Percentiles rank a stretch among this genome's conserved stretches.
These are phyloP conservation scores for Yamadazyma kanchanaburiensis DNA, from an alignment of 1,139 yeast species.

Conservation along the genomic window DNA sequence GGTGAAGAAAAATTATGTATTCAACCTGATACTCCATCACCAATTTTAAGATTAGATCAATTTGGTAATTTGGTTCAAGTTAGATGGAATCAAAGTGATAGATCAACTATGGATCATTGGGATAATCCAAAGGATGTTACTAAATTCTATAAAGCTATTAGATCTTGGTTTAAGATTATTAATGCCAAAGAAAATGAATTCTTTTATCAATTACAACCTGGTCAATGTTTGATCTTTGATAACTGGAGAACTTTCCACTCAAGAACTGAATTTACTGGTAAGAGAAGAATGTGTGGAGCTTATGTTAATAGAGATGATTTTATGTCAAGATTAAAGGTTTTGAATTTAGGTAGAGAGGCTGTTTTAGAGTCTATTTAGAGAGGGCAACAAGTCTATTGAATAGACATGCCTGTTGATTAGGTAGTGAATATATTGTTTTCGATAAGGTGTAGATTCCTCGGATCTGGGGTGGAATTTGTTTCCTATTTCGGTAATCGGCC, in stretches of 20 bases:
- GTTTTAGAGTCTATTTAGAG: conserved; percentile 35
- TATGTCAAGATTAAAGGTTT: conserved; percentile 50
- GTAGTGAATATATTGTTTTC: too few relatives aligned
- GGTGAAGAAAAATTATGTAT: conserved; percentile 70
- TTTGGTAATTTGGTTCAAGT: conserved; percentile 59
- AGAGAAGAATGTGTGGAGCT: conserved; percentile 75
- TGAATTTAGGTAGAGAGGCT: conserved; percentile 50
- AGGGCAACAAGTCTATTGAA: too few relatives aligned
- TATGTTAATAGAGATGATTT: conserved; percentile 71
- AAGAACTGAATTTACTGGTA: conserved; percentile 66
- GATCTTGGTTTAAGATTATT: conserved; percentile 56
- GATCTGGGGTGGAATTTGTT: too few relatives aligned
- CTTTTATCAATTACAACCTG: conserved; percentile 60
- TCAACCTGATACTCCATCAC: conserved; percentile 59
- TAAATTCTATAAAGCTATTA: conserved; percentile 57
- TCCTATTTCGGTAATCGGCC: too few relatives aligned
- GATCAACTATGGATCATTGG: conserved; percentile 65
- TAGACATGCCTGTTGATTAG: too few relatives aligned
- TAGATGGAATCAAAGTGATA: conserved; percentile 74
- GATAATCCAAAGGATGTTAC: conserved; percentile 51
- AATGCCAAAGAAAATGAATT: conserved; percentile 52
- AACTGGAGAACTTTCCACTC: conserved; percentile 79
- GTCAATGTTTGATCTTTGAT: conserved; percentile 67
- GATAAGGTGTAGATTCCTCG: too few relatives aligned
- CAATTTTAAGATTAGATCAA: conserved; percentile 57